Evolutionary conservation across 164 flowering plant species (phyloP), one percentile per base, ranked within the genome.

Genomic region (Vitis vinifera): DNA sequence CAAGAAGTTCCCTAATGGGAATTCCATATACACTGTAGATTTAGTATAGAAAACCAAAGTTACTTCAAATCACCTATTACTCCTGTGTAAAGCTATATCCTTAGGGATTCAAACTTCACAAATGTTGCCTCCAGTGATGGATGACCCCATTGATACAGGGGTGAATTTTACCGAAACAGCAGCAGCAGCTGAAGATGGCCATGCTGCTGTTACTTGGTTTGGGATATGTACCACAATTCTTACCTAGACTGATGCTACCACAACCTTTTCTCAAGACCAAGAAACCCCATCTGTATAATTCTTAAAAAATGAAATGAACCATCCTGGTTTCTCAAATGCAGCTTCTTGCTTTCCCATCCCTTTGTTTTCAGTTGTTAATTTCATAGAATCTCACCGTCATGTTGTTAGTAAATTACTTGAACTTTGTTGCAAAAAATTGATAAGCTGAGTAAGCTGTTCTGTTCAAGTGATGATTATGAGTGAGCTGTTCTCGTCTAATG

Each of bases 1-100:
- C 66, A 82, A 77, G 72, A 87, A 78, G 61, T 79, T 87, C 70
- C 17, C 84, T 50, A 87, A 86, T 66, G 94, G 93, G 52, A 85
- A 82, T 66, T 68, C 86, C 29, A 83, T 61, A 49, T 85, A 86
- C 52, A 50, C 75, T 8, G 49, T 71, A 7, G 86, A 79, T 67
- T 75, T 87, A 89, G 85, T 80, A 80, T 60, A 51, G 17, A 27
- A 7, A 48, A 58, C 44, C 23, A 13, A 58, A 48, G 52, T 11
- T 65, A 29, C 61, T 55, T 16, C 49, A 16, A 30, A 52, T 66
- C 55, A 55, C n/a, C 44, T 10, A 66, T 14, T 49, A 0, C 13
- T 47, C 52, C 4, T 55, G 52, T 67, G 48, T 7, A 51, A 37
- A 37, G 44, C 7, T 3, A 3, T 37, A 37, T 2, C 44, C 0